Conservation (phyloP, 2,329 filamentous ascomycete genomes). For the Fusarium albidum region DNA sequence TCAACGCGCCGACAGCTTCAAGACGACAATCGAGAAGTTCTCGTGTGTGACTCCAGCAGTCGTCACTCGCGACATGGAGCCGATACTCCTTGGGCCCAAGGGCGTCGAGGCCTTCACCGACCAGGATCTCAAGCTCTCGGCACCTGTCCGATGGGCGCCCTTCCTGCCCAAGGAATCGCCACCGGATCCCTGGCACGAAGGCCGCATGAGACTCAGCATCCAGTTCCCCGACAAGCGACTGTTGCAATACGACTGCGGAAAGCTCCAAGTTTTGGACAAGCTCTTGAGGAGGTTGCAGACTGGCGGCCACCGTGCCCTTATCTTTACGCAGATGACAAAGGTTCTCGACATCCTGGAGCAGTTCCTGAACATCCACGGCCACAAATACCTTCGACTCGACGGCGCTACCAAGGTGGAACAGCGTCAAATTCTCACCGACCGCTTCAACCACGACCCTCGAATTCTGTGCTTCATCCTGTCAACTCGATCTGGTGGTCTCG, state of each 20-base stretch:
- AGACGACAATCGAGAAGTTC: conserved; percentile 83
- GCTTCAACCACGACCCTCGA: conserved; percentile 93
- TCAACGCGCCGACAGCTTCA: conserved; percentile 75
- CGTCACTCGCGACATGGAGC: conserved; percentile 79
- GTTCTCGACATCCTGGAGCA: conserved; percentile 97
- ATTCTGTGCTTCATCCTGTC: conserved; percentile 97
- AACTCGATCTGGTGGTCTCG: conserved; percentile 90
- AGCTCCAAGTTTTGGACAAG: conserved; percentile 88
- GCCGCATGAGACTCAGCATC: conserved; percentile 90
- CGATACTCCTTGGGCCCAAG: conserved; percentile 69
- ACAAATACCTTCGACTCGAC: conserved; percentile 95
- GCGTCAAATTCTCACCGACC: conserved; percentile 91
- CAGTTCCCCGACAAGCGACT: conserved; percentile 96
- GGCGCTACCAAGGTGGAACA: conserved; percentile 97
- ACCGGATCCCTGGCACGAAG: conserved; percentile 88
- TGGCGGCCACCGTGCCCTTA: conserved; percentile 90
- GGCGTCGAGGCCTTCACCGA: conserved; percentile 66
- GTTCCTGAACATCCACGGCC: conserved; percentile 96
- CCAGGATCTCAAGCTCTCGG: conserved; percentile 64
- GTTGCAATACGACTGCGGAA: conserved; percentile 98
- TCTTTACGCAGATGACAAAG: conserved; percentile 99
- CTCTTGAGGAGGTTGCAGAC: conserved; percentile 87
- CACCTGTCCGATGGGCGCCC: conserved; percentile 62
- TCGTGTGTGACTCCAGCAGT: conserved; percentile 92
- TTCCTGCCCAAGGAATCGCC: conserved; percentile 65